Evolutionary conservation across 139 green algal species (phyloP), one percentile per base, ranked within the genome.

Genomic region (Chloropicon primus): DNA sequence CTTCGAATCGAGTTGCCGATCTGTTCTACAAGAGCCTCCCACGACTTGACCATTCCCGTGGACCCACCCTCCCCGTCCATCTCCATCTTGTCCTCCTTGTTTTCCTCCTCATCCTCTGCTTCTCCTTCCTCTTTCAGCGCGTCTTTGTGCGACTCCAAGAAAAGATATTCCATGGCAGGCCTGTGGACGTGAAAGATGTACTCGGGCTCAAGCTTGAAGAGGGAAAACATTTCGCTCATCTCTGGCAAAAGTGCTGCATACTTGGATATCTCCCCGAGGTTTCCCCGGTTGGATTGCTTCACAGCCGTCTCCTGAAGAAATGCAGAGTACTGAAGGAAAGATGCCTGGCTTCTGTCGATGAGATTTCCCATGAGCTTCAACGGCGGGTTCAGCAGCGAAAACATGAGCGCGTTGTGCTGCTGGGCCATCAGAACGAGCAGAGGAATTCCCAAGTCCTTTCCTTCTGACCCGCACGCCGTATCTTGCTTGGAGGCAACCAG

Each of bases 361-460:
- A 92, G 87, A 77, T 94, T 90, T 1, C 86, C 85, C 22, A 95
- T 73, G 26, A 95, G 82, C 84, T 96, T 96, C 27, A 96, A 76
- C 77, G 93, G 91, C 27, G 85, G 26, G 91, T 90, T 22, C 86
- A 79, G 72, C 85, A 79, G 75, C 17, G 75, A n/a, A 75, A 26
- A 77, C 1, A 41, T 3, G 54, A 79, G 3, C 21, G 75, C 75
- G 54, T 77, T 86, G 62, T 88, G 83, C 80, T 96, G 90, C 85
- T 96, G 90, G 1, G 86, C 87, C 74, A 90, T 87, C 73, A 92
- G 82, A 2, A 96, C 74, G 2, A 94, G 84, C 79, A 96, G 84
- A 3, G 90, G 89, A 78, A 96, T 77, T 25, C 87, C 81, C 72
- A 94, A 81, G 62, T 89, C 77, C 72, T 90, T 54, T 53, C 82